A percentile compares a stretch with the other conserved stretches of the same genome.
Conservation (phyloP, 345 rosid species). For the Schrenkiella parvula region DNA sequence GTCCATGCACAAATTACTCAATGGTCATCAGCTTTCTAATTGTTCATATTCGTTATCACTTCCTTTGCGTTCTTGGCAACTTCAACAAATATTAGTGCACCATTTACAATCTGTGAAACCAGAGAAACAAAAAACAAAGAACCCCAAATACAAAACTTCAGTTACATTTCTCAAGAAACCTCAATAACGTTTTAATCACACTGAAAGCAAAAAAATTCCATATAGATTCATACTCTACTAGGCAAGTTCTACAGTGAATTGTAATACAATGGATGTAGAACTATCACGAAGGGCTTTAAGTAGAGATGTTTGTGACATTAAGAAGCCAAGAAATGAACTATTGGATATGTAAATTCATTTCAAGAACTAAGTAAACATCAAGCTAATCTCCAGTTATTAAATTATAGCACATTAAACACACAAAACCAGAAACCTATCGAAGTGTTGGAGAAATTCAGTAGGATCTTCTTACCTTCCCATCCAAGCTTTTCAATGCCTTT, state of each 20-base stretch:
- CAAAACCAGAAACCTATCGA: background rate
- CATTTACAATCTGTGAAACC: constrained; percentile 41
- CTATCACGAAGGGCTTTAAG: background rate
- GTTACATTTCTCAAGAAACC: background rate
- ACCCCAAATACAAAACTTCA: background rate
- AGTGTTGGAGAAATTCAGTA: background rate
- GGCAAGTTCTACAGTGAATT: background rate
- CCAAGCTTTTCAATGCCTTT: constrained; percentile 55
- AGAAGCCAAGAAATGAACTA: background rate
- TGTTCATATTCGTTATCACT: background rate
- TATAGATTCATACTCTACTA: background rate
- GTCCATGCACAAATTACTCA: background rate
- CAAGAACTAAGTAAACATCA: background rate
- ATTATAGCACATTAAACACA: background rate
- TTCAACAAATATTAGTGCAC: constrained; percentile 58
- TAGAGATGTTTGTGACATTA: background rate
- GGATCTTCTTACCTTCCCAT: constrained; percentile 50
- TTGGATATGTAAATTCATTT: background rate
- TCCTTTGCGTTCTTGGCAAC: constrained; percentile 35
- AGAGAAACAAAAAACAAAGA: background rate
- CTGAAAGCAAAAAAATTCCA: background rate
- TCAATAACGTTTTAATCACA: background rate
- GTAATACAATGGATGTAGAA: background rate
- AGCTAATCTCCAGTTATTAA: background rate
- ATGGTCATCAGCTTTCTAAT: background rate